Conservation (phyloP, 176 grass and related monocot genomes). For the Stipa capillata region DNA sequence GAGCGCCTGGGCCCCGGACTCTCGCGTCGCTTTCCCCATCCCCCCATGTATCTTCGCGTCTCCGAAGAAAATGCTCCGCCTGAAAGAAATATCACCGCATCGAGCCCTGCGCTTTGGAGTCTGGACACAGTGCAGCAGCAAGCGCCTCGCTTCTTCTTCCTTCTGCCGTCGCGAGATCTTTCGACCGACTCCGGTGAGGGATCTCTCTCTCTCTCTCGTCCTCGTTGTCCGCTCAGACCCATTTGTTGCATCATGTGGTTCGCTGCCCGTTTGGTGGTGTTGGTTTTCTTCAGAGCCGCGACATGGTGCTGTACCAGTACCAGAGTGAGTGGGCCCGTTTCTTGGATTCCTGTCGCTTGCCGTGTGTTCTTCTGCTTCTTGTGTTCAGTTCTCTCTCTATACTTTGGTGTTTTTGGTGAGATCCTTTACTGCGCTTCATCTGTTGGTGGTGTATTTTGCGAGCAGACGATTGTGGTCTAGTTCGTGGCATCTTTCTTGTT, state of each 20-base stretch:
- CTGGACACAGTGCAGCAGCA: no score
- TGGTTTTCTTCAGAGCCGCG: neutral
- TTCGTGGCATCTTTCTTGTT: neutral
- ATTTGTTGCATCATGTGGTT: neutral
- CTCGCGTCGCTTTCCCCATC: no score
- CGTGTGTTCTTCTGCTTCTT: neutral
- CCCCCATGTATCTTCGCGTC: no score
- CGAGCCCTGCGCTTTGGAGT: neutral
- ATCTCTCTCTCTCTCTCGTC: neutral
- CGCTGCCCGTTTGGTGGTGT: neutral
- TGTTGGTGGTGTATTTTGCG: neutral
- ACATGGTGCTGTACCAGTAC: neutral
- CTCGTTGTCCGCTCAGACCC: neutral
- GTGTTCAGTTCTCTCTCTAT: neutral
- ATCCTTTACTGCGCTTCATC: neutral
- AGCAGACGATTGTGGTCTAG: neutral
- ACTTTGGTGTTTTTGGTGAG: neutral
- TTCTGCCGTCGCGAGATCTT: neutral
- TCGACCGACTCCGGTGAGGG: slow-evolving; percentile 14
- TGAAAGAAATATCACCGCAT: neutral
- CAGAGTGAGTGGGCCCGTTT: slow-evolving; percentile 5
- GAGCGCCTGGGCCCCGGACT: no score
- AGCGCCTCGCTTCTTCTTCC: neutral
- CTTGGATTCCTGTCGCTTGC: neutral
- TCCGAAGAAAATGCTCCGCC: no score